Evolutionary conservation across 2,329 filamentous ascomycete genomes (phyloP), one percentile per base, ranked within the genome.

Genomic region (Pseudogymnoascus sp.): DNA sequence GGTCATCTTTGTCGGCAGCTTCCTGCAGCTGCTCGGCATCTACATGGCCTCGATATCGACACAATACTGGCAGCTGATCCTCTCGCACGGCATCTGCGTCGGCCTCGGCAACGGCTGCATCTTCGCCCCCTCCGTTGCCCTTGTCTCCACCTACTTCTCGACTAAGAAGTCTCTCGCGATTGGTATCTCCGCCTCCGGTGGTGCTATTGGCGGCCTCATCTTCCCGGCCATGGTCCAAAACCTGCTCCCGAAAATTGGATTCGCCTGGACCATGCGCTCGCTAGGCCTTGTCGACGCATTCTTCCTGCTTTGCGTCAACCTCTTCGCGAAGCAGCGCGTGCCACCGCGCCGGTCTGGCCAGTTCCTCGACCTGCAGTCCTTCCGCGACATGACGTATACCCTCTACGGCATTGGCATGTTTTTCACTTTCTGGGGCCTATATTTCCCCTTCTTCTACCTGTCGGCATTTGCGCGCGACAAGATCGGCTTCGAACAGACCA

Each of bases 201-300:
- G 68, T n/a, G 74, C 73, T 0, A 75, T 75, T 1, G 76, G 76
- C 5, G 79, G 80, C 0, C 71, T 82, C 8, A 66, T 82, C 1
- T 79, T 78, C 64, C 78, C 80, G 0, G 70, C 75, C 18, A 74
- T 82, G 37, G 73, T 79, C 4, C 73, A 78, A 44, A 70, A 74
- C 36, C 66, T 81, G 5, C 66, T 81, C 3, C 74, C 74, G 1
- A 67, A 65, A 23, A 71, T 80, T 31, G 79, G 78, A 2, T 81
- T 80, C 69, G 69, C 69, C 1, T 81, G 79, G 78, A 77, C 80
- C 0, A 75, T 81, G 38, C 74, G 79, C 34, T 70, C 75, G 3
- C 70, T 83, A 42, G 80, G 75, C 0, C 80, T 83, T 63, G 73
- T 82, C 21, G 73, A 78, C 25, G 66, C 80, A 7, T 73, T 67